phyloP scores from a whole-genome alignment of 2,329 filamentous ascomycete genomes.

The Bipolaris bicolor region DNA sequence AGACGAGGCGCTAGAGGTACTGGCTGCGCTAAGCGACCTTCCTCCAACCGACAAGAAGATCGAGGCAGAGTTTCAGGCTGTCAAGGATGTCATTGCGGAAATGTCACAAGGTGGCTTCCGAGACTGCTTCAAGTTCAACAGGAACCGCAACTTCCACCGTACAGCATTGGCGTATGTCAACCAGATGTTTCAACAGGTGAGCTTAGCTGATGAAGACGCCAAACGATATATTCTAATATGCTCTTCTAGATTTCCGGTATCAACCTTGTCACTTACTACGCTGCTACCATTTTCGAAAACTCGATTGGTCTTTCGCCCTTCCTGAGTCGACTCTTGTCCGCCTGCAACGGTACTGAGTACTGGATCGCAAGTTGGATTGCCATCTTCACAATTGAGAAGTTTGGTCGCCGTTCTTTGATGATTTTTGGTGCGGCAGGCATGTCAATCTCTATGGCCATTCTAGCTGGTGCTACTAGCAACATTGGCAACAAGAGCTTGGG shows the following conservation, averaged over 20 bases:
- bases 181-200: constrained; percentile 55
- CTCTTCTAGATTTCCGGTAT: constrained; percentile 48
- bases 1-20: constrained; percentile 50
- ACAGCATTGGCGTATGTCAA: constrained; percentile 52
- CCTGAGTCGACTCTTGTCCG: constrained; percentile 47
- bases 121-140: constrained; percentile 64
- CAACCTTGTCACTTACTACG: constrained; percentile 53
- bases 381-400: constrained; percentile 50
- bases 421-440: constrained; percentile 48
- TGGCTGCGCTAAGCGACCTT: constrained; percentile 48
- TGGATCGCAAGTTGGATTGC: constrained; percentile 52
- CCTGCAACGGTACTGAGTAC: constrained; percentile 52
- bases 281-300: constrained; percentile 51
- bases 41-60: constrained; percentile 48
- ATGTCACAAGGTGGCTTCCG: constrained; percentile 57
- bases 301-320: constrained; percentile 49
- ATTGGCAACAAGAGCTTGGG: constrained; percentile 38
- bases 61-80: constrained; percentile 44
- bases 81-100: constrained; percentile 48
- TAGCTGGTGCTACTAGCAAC: constrained; percentile 42
- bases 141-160: constrained; percentile 54
- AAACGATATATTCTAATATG: neutral
- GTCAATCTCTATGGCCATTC: constrained; percentile 44
- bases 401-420: constrained; percentile 48
- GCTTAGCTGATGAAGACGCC: neutral